Evolutionary conservation across 1,139 yeast species (phyloP), one percentile per base, ranked within the genome.

Genomic region (Suhomyces terraborum): DNA sequence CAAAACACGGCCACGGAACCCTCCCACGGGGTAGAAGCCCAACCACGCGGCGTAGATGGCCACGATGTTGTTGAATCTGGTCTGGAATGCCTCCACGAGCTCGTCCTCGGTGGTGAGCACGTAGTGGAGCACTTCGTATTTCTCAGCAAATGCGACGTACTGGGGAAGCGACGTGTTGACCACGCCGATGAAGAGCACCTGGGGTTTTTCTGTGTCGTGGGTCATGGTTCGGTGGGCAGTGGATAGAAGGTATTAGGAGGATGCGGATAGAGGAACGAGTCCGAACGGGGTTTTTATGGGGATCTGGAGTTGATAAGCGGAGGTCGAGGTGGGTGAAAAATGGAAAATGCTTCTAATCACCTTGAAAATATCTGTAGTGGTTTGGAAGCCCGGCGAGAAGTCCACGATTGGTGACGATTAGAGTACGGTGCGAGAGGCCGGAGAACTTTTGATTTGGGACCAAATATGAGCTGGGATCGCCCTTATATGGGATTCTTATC

Each of bases 1-100:
- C 36, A 83, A 57, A 10, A 82, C 55, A 16, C 73, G 75, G 25
- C 54, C 61, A 21, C 62, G 59, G 42, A 82, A 71, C 0, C 81
- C 82, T 2, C 83, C 84, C 8, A 79, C 46, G 3, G 62, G 58
- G 1, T 56, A 54, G 46, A 82, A 73, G 1, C 86, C 82, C 31
- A 72, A 67, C 77, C 87, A 85, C 0, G 84, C 81, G 3, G 78
- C 80, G 67, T 83, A 84, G 22, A 84, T 71, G 6, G 82, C 88
- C 23, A 66, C 67, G 22, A 82, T 62, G 41, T 75, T 67, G n/a
- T 51, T 50, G 38, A 70, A 66, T 34, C 54, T 62, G 8, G 59
- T 55, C 26, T 58, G 44, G 41, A 72, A 67, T 41, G 71, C 75
- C n/a, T 52, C 49, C 17, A 54, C 25, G 30, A 56, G 46, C 36